Evolutionary conservation across 139 green algal species (phyloP), one percentile per base, ranked within the genome.

Genomic region (Pleodorina starrii): DNA sequence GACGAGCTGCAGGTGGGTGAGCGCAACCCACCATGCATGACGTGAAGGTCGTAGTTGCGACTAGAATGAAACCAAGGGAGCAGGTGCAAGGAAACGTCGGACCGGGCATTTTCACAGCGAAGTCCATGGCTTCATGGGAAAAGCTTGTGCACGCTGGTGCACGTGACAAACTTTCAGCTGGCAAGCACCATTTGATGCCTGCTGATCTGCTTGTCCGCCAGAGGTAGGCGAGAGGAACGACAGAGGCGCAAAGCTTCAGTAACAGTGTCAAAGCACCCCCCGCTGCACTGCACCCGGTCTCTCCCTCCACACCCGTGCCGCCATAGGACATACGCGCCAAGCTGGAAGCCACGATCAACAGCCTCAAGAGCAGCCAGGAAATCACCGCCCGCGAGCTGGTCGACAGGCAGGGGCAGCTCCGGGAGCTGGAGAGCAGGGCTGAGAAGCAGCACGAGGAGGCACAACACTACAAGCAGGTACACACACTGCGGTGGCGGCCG

Each of bases 401-500:
- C 40, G 57, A 46, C 9, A 46, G 25, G 7, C 81, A 87, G 59
- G 81, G 81, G 3, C 6, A 77, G 81, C 43, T 87, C 40, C 57
- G 81, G 43, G 81, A 87, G 81, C 59, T 74, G 59, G n/a, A 48
- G 12, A 60, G 29, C 38, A 38, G 4, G 43, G 81, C 81, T 10
- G 81, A 87, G 2, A 87, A 87, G 81, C 81, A 87, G 59, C 81
- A 42, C 19, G 81, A 87, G 59, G 77, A 87, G 60, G 60, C 81
- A 14, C 43, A 46, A 40, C 60, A 77, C 81, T 87, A 87, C 43
- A 87, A 87, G 81, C 81, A 87, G 81, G 81, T 87, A 60, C 3
- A 38, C n/a, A n/a, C n/a, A n/a, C 59, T 36, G 59, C 11, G 59
- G 27, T 71, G 5, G 23, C 16, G 11, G 21, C 17, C n/a, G n/a